Base-by-base conservation (phyloP, 2,329 filamentous ascomycete genomes). In the Eutypella sp. region DNA sequence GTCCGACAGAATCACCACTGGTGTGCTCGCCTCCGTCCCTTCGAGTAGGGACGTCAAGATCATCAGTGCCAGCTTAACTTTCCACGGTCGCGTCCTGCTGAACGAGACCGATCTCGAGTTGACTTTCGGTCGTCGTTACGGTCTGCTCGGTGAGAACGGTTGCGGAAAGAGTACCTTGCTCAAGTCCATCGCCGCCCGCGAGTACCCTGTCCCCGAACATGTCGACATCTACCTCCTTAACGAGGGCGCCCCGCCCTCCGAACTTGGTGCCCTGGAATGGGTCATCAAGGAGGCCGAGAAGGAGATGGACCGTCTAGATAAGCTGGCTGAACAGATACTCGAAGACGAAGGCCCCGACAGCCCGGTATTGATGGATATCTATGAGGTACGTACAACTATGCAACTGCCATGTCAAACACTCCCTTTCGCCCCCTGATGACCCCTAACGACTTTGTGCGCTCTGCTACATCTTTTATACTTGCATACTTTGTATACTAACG, bases 201-300 rank as follows among this genome's bases (percentile, higher is more conserved):
- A 99, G 71, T 99, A 84, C 68, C 95, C 93, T 53, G 88, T 99
- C 65, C 95, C 93, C 50, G 87, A 96, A 23, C 91, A 96, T 70
- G 79, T 99, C 68, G 95, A 99, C 71, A 95, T 99, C 70, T 99
- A 99, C 74, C 84, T 99, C 39, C 78, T 99, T 57, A 99, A 99
- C 73, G 89, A 97, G 72, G 93, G 93, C 73, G 93, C 93, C 40
- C 90, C 91, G 51, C 87, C 89, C 44, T 88, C 80, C 47, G 89
- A 97, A 1, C 73, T 90, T 43, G 93, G 95, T 64, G 93, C 93
- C 56, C 78, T 99, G 47, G 92, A 97, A 65, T 99, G 95, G 91
- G 93, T 99, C 54, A 89, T 99, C 57, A 89, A 74, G 53, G 90
- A 99, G 76, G 93, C 93, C 27, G 86, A 97, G 75, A 85, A 84